A percentile compares a stretch with the other conserved stretches of the same genome.
phyloP scores from a whole-genome alignment of 306 rosid genomes.

The Acacia crassicarpa region DNA sequence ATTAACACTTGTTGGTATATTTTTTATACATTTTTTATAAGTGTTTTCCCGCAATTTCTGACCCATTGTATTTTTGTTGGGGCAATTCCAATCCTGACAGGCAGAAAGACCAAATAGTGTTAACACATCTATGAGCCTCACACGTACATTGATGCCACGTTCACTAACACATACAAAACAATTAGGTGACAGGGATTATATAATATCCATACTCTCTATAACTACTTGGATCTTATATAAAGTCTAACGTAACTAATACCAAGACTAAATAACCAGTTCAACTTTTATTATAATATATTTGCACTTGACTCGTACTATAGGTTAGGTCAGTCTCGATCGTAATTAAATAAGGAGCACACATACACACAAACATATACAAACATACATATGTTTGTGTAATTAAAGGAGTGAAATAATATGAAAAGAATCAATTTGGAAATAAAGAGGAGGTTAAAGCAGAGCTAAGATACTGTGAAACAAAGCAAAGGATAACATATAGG shows the following conservation, averaged over 20 bases:
- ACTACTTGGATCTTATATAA: background rate
- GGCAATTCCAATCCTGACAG: background rate
- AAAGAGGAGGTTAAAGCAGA: background rate
- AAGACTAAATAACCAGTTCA: background rate
- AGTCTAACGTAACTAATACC: background rate
- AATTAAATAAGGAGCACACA: background rate
- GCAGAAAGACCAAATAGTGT: background rate
- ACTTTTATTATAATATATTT: too few species aligned
- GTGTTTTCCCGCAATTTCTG: background rate
- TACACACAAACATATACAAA: background rate
- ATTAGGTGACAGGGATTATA: background rate
- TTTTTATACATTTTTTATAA: too few species aligned
- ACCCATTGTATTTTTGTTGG: background rate
- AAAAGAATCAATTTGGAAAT: slow-evolving; percentile 4
- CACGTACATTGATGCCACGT: background rate
- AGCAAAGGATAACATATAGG: background rate
- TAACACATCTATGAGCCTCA: background rate
- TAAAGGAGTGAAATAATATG: slow-evolving; percentile 22
- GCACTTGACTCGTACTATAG: background rate
- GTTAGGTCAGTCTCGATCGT: background rate
- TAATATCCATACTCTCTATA: background rate
- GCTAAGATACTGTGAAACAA: background rate
- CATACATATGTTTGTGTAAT: background rate
- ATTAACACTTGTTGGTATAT: too few species aligned
- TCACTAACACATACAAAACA: background rate